Evolutionary conservation across 2,329 filamentous ascomycete genomes (phyloP), one percentile per base, ranked within the genome.

Genomic region (Phyllachora maydis): DNA sequence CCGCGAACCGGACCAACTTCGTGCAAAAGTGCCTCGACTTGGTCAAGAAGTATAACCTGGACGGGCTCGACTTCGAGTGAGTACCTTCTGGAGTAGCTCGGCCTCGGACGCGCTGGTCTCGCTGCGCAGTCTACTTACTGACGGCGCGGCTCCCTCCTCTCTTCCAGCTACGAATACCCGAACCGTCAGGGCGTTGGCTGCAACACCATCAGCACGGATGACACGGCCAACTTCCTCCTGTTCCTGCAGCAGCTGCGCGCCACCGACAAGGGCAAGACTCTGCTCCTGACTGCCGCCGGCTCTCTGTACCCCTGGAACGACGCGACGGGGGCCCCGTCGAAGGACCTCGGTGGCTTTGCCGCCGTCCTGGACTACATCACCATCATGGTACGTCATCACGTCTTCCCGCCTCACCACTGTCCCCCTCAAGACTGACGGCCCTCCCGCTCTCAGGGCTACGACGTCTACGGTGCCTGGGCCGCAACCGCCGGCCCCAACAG

Each of bases 111-210:
- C n/a, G n/a, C n/a, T n/a, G n/a, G n/a, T n/a, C n/a, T n/a, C n/a
- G n/a, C n/a, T n/a, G n/a, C n/a, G n/a, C n/a, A n/a, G n/a, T n/a
- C n/a, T n/a, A n/a, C n/a, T n/a, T n/a, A n/a, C n/a, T n/a, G n/a
- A n/a, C n/a, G n/a, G n/a, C n/a, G n/a, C n/a, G n/a, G n/a, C n/a
- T n/a, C n/a, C n/a, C n/a, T n/a, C n/a, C n/a, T n/a, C n/a, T n/a
- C n/a, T n/a, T n/a, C n/a, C n/a, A n/a, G n/a, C 23, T 33, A 21
- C n/a, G 34, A 36, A 16, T 36, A 35, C 23, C 32, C 32, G 24
- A 2, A 54, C 67, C 27, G 65, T 59, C 6, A 62, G 53, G 24
- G 52, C 66, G 10, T 20, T 11, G 19, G 19, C 6, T 20, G 19
- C 11, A 20, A 20, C n/a, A 11, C 25, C 23, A 28, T 32, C 26